phyloP scores from a whole-genome alignment of 1,284 basidiomycete species.

The Tetrapyrgos nigripes region DNA sequence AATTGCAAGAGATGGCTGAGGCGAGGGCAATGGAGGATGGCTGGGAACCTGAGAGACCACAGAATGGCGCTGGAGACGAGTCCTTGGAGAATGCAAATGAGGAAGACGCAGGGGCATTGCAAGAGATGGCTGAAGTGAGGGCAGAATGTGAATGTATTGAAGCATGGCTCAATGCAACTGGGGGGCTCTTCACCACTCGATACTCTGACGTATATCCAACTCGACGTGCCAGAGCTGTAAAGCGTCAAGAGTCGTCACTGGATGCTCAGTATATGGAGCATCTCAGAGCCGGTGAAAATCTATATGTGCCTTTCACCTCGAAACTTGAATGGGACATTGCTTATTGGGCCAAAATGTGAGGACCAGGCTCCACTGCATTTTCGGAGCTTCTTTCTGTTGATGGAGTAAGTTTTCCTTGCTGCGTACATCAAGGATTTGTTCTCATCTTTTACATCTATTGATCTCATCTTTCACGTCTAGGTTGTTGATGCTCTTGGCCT shows the following conservation, averaged over 20 bases:
- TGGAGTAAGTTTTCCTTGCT: not conserved
- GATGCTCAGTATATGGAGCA: not conserved
- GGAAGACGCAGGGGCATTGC: no score
- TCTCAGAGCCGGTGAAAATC: not conserved
- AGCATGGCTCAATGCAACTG: not conserved
- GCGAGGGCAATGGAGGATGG: not conserved
- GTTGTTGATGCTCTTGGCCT: slow-evolving; percentile 1
- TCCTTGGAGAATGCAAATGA: not conserved
- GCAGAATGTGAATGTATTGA: not conserved
- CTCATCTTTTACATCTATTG: not conserved
- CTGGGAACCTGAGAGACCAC: not conserved
- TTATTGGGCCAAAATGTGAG: slow-evolving; percentile 3
- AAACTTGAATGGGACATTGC: slow-evolving; percentile 4
- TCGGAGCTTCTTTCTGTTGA: not conserved
- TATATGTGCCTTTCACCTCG: slow-evolving; percentile 1
- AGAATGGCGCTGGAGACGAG: not conserved
- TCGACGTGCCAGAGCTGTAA: not conserved
- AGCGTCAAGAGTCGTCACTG: not conserved
- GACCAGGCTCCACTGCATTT: slow-evolving; percentile 6
- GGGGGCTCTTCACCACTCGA: not conserved
- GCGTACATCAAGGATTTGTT: not conserved
- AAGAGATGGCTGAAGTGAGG: no score
- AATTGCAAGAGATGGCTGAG: not conserved
- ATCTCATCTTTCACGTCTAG: not conserved
- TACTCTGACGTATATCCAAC: not conserved